Evolutionary conservation across 2,329 filamentous ascomycete genomes (phyloP), one percentile per base, ranked within the genome.

Genomic region (Ceratocystis colombiana): DNA sequence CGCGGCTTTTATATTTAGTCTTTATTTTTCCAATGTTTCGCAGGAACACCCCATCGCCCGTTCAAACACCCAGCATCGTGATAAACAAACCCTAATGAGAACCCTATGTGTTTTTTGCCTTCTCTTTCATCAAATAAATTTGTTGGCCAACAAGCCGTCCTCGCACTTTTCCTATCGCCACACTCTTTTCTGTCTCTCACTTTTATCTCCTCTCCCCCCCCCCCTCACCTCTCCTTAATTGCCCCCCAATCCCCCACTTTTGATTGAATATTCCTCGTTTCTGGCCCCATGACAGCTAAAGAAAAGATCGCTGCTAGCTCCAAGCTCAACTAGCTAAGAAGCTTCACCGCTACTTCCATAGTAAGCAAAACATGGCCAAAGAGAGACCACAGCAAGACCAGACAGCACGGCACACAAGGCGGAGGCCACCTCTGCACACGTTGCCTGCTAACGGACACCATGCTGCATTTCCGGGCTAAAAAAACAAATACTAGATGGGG

Each of bases 271-370:
- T 59, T 59, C 28, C 33, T 59, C 28, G 55, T 30, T 30, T 59
- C 55, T 37, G 28, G 30, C 28, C 55, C 55, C 55, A 37, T 37
- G 55, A 59, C 55, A 59, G 55, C 55, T 59, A 37, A 30, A 7
- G 30, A 59, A 10, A 37, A 37, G 55, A 59, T 59, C 55, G 17
- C 55, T 33, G 30, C 25, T 17, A 37, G 55, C 30, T 59, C 55
- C 20, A 59, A 59, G 55, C 55, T 59, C 55, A 30, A 41, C 25
- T 25, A 59, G 28, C 55, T 59, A 33, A n/a, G 55, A 55, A 59
- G 55, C 55, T 59, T 59, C 55, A 59, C 55, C 55, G 55, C 55
- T 59, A 59, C 55, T 59, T 59, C 33, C 55, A 37, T 15, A 37
- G 55, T 25, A 25, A 28, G 28, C 15, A 15, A 59, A 33, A n/a